Base-by-base conservation (phyloP, 345 rosid genomes). In the Conringia planisiliqua region DNA sequence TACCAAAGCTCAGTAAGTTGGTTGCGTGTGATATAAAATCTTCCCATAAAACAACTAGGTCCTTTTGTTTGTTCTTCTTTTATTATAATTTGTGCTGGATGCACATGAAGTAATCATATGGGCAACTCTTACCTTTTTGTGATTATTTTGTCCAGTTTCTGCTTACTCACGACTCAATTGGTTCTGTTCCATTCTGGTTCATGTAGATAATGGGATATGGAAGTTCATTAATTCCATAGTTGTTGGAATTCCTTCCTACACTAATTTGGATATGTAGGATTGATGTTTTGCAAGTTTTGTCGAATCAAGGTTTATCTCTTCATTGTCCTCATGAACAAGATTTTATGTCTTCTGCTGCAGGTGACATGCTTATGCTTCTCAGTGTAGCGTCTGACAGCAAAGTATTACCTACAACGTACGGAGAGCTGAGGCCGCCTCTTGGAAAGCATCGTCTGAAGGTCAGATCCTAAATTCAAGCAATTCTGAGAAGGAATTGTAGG, bases 361-460 rank as follows among this genome's bases (percentile, higher is more conserved):
- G 89, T 76, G 89, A 86, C 81, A 73, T 95, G 82, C 90, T 86
- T 60, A 67, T 59, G 79, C 86, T 95, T 63, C 82, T 95, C 78
- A 88, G 81, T 74, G 89, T 92, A 26, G 75, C 84, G 40, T 88
- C 91, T 69, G 98, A 95, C 84, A 94, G 86, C 81, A 92, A 86
- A 66, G 33, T 92, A 71, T 85, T 95, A 81, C 94, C 91, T 11
- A 95, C 99, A 29, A 87, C 99, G 0, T 95, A 86, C 72, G 99
- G 99, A 68, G 90, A 89, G 81, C 80, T 95, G 71, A 90, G 86
- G 82, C 99, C 99, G 14, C 99, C 99, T 72, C 91, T 95, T 33
- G 97, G 99, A 79, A 92, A 95, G 80, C 96, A 92, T 81, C 97
- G 99, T 9, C 79, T 95, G 43, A 95, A 90, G 99, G 98, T 95